phyloP scores from a whole-genome alignment of 805 yeast species.

The Metschnikowia reukaufii region DNA sequence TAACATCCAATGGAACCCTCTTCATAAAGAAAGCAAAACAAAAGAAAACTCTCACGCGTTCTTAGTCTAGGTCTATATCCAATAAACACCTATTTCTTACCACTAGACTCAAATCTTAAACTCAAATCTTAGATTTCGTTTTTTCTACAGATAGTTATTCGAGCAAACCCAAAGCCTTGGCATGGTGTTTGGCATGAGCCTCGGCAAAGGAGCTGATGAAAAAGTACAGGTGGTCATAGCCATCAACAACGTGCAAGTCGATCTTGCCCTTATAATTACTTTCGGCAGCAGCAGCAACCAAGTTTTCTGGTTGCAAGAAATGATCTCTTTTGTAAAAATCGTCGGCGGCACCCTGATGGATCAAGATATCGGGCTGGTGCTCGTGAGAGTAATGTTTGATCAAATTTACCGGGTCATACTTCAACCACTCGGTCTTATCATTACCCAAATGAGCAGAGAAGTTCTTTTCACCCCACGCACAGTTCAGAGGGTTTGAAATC shows the following conservation, averaged over 20 bases:
- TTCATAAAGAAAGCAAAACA: too few species aligned
- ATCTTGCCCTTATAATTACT: conserved; percentile 61
- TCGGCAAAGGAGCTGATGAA: conserved; percentile 77
- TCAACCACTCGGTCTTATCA: conserved; percentile 59
- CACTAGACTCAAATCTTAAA: too few species aligned
- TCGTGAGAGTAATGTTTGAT: conserved; percentile 57
- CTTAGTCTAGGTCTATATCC: too few species aligned
- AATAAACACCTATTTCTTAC: too few species aligned
- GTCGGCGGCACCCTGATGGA: conserved; percentile 82
- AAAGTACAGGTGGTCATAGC: conserved; percentile 89
- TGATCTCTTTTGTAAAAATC: conserved; percentile 58
- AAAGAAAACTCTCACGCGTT: too few species aligned
- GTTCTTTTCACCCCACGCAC: conserved; percentile 88
- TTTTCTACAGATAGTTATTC: conserved; percentile 15
- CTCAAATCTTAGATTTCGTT: background rate
- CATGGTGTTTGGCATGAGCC: conserved; percentile 86
- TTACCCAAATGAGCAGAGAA: conserved; percentile 76
- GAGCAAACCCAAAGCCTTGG: conserved; percentile 53
- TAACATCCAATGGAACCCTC: too few species aligned
- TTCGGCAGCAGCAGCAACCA: conserved; percentile 59
- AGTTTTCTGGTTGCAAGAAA: conserved; percentile 75
- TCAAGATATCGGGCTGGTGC: conserved; percentile 57
- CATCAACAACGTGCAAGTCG: conserved; percentile 63
- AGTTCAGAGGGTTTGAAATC: conserved; percentile 71
- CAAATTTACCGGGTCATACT: conserved; percentile 84